Percentiles rank a stretch among this genome's conserved stretches.
phyloP scores from a whole-genome alignment of 2,329 filamentous ascomycete genomes.

The Dactylonectria macrodidyma region DNA sequence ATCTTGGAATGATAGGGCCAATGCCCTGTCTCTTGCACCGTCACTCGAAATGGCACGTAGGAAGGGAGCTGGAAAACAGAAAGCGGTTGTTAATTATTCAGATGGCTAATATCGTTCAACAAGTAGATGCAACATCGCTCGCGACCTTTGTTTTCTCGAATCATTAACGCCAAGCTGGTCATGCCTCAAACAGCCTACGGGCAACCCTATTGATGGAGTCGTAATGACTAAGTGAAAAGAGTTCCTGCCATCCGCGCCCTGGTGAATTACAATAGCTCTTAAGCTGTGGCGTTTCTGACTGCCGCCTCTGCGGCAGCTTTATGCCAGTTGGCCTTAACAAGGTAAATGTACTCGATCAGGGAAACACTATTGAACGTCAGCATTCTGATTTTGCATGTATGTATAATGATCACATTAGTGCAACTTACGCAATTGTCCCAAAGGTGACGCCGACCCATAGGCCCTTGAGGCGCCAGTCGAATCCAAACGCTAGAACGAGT shows the following conservation, averaged over 20 bases:
- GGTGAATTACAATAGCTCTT: not conserved
- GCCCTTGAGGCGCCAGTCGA: constrained; percentile 83
- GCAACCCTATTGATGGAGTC: not conserved
- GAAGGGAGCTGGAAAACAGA: constrained; percentile 2
- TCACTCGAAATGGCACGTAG: not conserved
- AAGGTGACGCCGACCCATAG: constrained; percentile 86
- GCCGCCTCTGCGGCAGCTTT: constrained; percentile 68
- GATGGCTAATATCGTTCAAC: constrained; percentile 12
- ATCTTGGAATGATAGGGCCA: constrained; percentile 6
- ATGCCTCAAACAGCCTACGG: constrained; percentile 1
- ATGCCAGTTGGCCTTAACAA: constrained; percentile 68
- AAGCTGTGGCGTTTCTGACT: constrained; percentile 63
- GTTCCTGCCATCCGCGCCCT: not conserved
- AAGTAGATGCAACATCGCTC: constrained; percentile 5
- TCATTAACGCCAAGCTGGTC: constrained; percentile 10
- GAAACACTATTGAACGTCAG: constrained; percentile 59
- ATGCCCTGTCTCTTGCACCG: too few relatives aligned
- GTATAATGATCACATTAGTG: not conserved
- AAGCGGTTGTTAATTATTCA: constrained; percentile 12
- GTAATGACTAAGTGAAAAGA: not conserved
- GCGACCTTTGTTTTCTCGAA: constrained; percentile 9
- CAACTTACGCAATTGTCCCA: constrained; percentile 74
- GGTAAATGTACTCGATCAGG: constrained; percentile 68
- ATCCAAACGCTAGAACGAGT: constrained; percentile 82
- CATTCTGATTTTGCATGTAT: not conserved